Base-by-base conservation (phyloP, 768 basidiomycete genomes). In the Termitomyces sp. region DNA sequence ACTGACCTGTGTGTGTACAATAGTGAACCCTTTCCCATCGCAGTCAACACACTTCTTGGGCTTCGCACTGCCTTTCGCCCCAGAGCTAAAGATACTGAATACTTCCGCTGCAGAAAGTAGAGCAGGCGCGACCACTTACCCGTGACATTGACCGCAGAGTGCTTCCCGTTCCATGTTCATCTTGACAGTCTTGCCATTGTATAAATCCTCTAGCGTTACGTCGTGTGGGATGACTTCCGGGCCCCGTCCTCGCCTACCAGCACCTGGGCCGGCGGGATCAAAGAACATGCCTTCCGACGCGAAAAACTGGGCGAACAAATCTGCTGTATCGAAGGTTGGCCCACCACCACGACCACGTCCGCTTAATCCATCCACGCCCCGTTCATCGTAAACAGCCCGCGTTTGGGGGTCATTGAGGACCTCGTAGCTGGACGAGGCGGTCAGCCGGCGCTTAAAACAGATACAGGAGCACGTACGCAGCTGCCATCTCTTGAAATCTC, bases 191-290 rank as follows among this genome's bases (percentile, higher is more conserved):
- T 95, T 95, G 32, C 95, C 96, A 56, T 89, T 91, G 73, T 93
- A 98, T 22, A 95, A 76, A 69, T 98, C 95, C 72, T 97, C 95
- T 32, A 98, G 79, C 5, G 91, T 88, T 53, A 96, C 91, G 40
- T 91, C 81, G 69, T 95, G 89, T 4, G 86, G 83, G 62, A 93
- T 85, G 46, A 87, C 76, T 22, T 95, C 87, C 64, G 89, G 79
- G 16, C 88, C 88, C 64, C 83, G 86, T 14, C 76, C 76, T 62
- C 82, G 74, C 59, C 76, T 68, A 14, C 71, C 70, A 36, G 65
- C 62, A 33, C 79, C 81, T 51, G 85, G 80, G 45, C 81, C 84
- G 65, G 89, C 64, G 6, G 65, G 89, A 54, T 83, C 81, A 66
- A 93, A 93, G 65, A 89, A 84, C 67, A 72, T 70, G 12, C 77